A percentile compares a stretch with the other conserved stretches of the same genome.
phyloP scores from a whole-genome alignment of 1,284 basidiomycete genomes.

The Microbotryomycetes sp. region DNA sequence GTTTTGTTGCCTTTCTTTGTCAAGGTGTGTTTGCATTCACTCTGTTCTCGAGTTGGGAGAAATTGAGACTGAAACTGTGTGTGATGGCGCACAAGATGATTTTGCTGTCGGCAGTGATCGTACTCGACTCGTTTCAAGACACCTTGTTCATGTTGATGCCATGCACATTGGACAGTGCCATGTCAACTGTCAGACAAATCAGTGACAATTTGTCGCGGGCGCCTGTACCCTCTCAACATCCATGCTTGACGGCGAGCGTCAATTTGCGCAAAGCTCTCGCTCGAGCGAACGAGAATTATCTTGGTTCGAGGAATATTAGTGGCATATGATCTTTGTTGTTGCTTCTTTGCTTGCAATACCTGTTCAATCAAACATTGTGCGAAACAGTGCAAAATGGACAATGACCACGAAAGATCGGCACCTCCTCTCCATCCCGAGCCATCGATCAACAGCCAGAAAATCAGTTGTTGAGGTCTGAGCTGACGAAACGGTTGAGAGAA shows the following conservation, averaged over 20 bases:
- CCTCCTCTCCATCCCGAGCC: too few relatives aligned
- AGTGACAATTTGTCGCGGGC: neutral
- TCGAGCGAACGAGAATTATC: neutral
- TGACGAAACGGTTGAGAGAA: too few relatives aligned
- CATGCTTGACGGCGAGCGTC: neutral
- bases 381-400: too few relatives aligned
- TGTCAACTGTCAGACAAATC: neutral
- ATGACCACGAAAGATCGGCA: too few relatives aligned
- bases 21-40: neutral
- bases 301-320: too few relatives aligned
- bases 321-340: too few relatives aligned
- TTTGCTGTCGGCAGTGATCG: neutral
- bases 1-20: conserved; percentile 4
- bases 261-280: neutral
- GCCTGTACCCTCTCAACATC: neutral
- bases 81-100: conserved; percentile 1
- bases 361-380: too few relatives aligned
- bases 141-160: neutral
- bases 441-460: too few relatives aligned
- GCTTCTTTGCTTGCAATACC: too few relatives aligned
- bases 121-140: neutral
- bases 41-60: neutral
- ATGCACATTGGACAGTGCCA: conserved; percentile 1
- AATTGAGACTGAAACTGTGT: neutral
- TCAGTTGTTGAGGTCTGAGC: too few relatives aligned